phyloP scores from a whole-genome alignment of 2,329 filamentous ascomycete genomes.

The Didymella sp. region DNA sequence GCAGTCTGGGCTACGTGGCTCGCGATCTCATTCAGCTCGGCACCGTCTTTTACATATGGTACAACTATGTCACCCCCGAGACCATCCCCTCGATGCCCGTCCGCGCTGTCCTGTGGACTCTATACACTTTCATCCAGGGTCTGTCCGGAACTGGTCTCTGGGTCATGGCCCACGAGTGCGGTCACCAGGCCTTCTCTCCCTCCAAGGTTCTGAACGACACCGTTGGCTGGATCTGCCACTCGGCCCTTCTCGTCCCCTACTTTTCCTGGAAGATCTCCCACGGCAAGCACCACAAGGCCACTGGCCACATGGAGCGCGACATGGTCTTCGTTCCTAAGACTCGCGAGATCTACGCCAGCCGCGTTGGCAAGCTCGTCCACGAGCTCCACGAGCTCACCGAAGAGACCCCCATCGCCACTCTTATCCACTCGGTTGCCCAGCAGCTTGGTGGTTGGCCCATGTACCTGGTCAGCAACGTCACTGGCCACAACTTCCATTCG shows the following conservation, averaged over 20 bases:
- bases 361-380: constrained; percentile 75
- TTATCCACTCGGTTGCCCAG: constrained; percentile 76
- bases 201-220: constrained; percentile 90
- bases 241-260: constrained; percentile 88
- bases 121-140: constrained; percentile 83
- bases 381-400: constrained; percentile 89
- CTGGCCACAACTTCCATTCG: constrained; percentile 94
- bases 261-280: constrained; percentile 99
- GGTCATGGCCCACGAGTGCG: constrained; percentile 98
- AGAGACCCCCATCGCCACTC: constrained; percentile 88
- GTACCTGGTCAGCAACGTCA: constrained; percentile 91
- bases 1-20: constrained; percentile 80
- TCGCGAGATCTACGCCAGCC: constrained; percentile 78
- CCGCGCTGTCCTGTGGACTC: constrained; percentile 70
- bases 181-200: constrained; percentile 95
- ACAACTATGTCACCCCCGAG: constrained; percentile 89
- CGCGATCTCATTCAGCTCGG: constrained; percentile 78
- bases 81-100: constrained; percentile 72
- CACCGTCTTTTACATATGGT: constrained; percentile 82
- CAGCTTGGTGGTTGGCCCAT: constrained; percentile 92
- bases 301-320: constrained; percentile 94
- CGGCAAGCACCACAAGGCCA: constrained; percentile 99
- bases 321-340: constrained; percentile 99
- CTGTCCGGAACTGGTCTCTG: constrained; percentile 93
- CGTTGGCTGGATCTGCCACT: constrained; percentile 91